Evolutionary conservation across 1,139 yeast species (phyloP).

Genomic region (Saccharomyces pastorianus): DNA sequence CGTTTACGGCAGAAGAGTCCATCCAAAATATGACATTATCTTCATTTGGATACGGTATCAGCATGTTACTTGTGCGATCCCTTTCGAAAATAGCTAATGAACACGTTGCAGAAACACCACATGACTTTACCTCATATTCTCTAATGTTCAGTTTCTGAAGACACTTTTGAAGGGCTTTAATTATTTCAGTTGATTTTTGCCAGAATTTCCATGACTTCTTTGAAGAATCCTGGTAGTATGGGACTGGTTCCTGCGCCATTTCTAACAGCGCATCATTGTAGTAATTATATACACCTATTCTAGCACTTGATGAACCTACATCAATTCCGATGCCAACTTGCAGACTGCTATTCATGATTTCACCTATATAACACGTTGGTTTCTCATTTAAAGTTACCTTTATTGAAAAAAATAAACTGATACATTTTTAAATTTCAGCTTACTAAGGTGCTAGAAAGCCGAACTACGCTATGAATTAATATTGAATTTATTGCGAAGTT

Average conservation of each 20-base stretch:
- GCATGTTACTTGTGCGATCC: not conserved
- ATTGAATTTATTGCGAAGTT: not conserved
- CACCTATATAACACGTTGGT: not conserved
- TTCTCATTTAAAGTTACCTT: not conserved
- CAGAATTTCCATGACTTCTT: slow-evolving; percentile 29
- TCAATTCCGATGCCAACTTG: slow-evolving; percentile 40
- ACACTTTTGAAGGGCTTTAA: slow-evolving; percentile 22
- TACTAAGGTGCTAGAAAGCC: not conserved
- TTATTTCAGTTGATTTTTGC: slow-evolving; percentile 40
- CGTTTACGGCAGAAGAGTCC: slow-evolving; percentile 41
- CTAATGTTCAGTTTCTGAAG: slow-evolving; percentile 12
- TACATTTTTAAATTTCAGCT: not conserved
- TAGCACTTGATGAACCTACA: slow-evolving; percentile 46
- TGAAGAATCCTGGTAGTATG: slow-evolving; percentile 17
- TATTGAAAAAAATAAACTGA: not conserved
- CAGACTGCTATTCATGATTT: not conserved
- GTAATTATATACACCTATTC: slow-evolving; percentile 32
- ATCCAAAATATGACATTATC: slow-evolving; percentile 51
- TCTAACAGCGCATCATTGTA: slow-evolving; percentile 16
- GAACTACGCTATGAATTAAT: not conserved
- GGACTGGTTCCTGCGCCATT: slow-evolving; percentile 20
- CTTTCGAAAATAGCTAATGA: slow-evolving; percentile 41
- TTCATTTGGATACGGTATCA: slow-evolving; percentile 22
- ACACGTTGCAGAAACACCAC: slow-evolving; percentile 45
- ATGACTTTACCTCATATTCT: slow-evolving; percentile 13